Base-by-base conservation (phyloP, 441 rosid species). In the Croton laevigatus region DNA sequence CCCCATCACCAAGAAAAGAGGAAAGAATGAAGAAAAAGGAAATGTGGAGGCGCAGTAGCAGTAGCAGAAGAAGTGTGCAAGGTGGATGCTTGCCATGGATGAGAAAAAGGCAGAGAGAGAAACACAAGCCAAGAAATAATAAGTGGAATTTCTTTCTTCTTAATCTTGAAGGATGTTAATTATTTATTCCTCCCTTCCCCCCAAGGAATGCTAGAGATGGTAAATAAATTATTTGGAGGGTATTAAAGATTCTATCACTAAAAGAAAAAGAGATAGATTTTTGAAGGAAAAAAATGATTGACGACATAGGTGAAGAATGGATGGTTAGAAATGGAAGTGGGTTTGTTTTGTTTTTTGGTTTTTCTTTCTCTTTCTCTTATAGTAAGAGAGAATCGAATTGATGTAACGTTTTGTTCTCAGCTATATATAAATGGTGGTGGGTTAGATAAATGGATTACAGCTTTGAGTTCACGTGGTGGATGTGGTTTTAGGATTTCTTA, bases 41-140 rank as follows among this genome's bases (percentile, higher is more conserved):
- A 59, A 67, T 68, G 69, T 75, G 79, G 81, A 80, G 62, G 49
- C 63, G 82, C 48, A 76, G 74, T 3, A 72, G 51, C 71, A 17
- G 70, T 9, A 53, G 57, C 42, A 57, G 74, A 2, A 72, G 55
- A 66, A 17, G 70, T 20, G 61, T 77, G 73, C 84, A 78, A 80
- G 81, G 80, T 62, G 93, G 97, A 57, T 93, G 98, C 80, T 81
- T 93, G 68, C 80, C 96, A 62, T 88, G 96, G 98, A 80, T 87
- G 77, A 88, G 84, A 74, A 83, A 81, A 78, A 84, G 84, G 80
- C 84, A 81, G 17, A 82, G 82, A 55, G 73, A 81, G 60, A 83
- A 79, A 57, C 85, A 68, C 73, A 86, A 78, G 68, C 75, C 88
- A 42, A 81, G 75, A 76, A 83, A 80, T 40, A 40, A 40, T 40